A percentile compares a stretch with the other conserved stretches of the same genome.
Evolutionary conservation across 345 rosid genomes (phyloP).

Genomic region (Eucalyptus albens): DNA sequence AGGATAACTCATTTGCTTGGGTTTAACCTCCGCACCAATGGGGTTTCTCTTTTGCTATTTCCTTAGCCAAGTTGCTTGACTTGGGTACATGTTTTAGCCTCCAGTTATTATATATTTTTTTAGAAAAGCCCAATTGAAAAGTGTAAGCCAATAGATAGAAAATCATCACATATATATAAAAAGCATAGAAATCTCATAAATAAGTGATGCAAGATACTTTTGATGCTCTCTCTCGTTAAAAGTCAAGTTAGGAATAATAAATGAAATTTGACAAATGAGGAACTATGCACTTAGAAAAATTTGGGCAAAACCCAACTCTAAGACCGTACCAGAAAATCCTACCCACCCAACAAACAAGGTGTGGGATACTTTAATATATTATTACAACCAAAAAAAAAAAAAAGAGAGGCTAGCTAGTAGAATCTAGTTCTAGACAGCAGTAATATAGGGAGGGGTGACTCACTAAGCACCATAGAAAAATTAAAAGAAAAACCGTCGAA

Average conservation of each 20-base stretch:
- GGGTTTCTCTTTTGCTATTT: not conserved
- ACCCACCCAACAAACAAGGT: not conserved
- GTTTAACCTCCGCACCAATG: not conserved
- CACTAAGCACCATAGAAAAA: not conserved
- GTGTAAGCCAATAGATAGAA: not conserved
- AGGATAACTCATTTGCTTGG: not conserved
- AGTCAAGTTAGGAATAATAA: not conserved
- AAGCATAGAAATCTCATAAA: not conserved
- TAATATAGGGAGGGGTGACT: not conserved
- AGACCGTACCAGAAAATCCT: not conserved
- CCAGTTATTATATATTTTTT: not conserved
- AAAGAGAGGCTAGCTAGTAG: not conserved
- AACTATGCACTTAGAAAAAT: not conserved
- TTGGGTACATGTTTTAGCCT: not conserved
- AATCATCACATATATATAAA: not conserved
- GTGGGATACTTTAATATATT: not conserved
- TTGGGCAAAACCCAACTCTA: not conserved
- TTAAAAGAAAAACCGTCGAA: not conserved
- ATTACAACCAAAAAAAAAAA: not conserved
- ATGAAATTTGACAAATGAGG: not conserved
- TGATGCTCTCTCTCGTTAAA: not conserved
- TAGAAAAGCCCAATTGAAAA: not conserved
- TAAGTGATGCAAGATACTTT: not conserved
- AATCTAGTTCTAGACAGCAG: not conserved
- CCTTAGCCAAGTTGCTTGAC: not conserved